Evolutionary conservation across 345 rosid genomes (phyloP).

Genomic region (Nephelium lappaceum): DNA sequence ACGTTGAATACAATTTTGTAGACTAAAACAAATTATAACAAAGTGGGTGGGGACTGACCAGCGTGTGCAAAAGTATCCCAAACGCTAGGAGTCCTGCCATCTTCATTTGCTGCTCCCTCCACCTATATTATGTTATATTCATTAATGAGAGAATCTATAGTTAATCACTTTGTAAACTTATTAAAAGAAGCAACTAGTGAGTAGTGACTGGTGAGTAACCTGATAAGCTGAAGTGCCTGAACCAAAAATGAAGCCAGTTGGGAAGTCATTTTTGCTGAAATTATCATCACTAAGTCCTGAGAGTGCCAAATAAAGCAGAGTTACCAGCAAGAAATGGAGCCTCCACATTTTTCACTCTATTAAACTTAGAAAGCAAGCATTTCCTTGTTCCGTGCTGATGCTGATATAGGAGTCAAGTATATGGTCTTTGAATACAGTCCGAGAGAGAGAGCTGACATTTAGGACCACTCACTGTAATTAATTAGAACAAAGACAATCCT

Average conservation of each 20-base stretch:
- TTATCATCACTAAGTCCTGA: not conserved
- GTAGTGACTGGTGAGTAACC: not conserved
- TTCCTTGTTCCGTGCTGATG: not conserved
- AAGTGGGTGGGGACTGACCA: conserved; percentile 21
- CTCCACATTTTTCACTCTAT: not conserved
- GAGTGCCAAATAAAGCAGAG: conserved; percentile 16
- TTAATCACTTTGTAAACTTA: not conserved
- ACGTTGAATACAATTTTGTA: not conserved
- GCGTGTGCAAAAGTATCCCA: conserved; percentile 42
- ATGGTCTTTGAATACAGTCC: not conserved
- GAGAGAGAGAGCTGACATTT: not conserved
- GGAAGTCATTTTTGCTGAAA: conserved; percentile 27
- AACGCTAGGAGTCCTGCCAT: conserved; percentile 52
- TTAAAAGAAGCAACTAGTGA: not conserved
- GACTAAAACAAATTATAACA: no score
- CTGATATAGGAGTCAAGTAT: not conserved
- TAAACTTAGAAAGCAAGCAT: no score
- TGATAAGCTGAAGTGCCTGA: conserved; percentile 33
- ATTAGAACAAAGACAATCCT: not conserved
- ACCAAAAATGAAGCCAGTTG: conserved; percentile 27
- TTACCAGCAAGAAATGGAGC: conserved; percentile 13
- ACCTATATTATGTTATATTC: conserved; percentile 21
- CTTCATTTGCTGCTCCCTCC: conserved; percentile 51
- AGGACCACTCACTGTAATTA: not conserved
- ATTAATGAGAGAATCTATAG: not conserved